Percentiles rank a stretch among this genome's conserved stretches.
Evolutionary conservation across 768 basidiomycete species (phyloP).

Genomic region (Mycena rosella): DNA sequence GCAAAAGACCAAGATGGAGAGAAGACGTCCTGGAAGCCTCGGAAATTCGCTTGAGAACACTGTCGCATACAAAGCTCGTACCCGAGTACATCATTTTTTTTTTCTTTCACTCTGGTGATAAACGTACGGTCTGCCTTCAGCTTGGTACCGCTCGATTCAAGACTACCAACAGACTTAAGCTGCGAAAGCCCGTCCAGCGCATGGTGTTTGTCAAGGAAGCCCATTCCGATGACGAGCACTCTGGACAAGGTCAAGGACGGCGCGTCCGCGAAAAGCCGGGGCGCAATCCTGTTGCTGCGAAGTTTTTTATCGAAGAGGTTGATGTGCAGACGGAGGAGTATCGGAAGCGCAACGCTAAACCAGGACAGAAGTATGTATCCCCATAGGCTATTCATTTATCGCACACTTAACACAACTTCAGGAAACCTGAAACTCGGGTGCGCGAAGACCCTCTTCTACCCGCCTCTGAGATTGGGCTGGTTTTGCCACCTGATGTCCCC

Average conservation of each 20-base stretch:
- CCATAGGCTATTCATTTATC: not conserved
- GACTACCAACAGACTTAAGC: not conserved
- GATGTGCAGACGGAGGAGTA: slow-evolving; percentile 13
- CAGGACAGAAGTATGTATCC: slow-evolving; percentile 6
- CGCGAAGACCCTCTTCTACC: slow-evolving; percentile 6
- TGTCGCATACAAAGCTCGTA: slow-evolving; percentile 10
- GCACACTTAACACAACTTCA: not conserved
- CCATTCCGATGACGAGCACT: slow-evolving; percentile 27
- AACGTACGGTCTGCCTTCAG: not conserved
- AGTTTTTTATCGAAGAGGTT: slow-evolving; percentile 12
- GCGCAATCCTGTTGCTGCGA: slow-evolving; percentile 8
- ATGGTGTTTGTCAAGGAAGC: slow-evolving; percentile 10
- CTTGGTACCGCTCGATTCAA: not conserved
- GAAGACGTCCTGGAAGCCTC: slow-evolving; percentile 18
- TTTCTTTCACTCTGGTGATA: not conserved
- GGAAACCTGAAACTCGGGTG: not conserved
- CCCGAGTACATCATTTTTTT: slow-evolving; percentile 7
- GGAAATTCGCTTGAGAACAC: not conserved
- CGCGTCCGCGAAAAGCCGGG: slow-evolving; percentile 20
- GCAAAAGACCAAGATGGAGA: slow-evolving; percentile 20
- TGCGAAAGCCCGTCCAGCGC: slow-evolving; percentile 20
- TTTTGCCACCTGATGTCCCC: slow-evolving; percentile 22
- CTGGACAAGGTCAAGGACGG: too few species aligned
- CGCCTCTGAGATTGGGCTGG: slow-evolving; percentile 11
- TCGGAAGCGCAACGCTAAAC: slow-evolving; percentile 12